Conservation (phyloP, 2,329 filamentous ascomycete species). For the Cylindrodendrum hubeiense region DNA sequence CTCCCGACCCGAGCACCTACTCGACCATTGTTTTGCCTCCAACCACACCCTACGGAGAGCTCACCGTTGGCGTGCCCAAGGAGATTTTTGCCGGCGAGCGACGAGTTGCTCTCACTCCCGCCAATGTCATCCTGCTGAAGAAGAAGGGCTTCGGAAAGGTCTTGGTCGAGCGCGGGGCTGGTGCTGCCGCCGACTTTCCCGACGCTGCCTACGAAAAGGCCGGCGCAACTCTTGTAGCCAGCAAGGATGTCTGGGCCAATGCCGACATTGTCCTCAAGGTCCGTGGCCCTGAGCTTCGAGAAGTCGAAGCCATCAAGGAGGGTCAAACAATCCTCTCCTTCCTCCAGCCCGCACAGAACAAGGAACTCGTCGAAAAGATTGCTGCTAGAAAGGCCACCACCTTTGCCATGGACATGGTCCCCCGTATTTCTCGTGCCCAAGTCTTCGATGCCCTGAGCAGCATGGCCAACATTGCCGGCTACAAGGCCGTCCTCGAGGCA, state of each 20-base stretch:
- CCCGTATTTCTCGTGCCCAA: slow-evolving; percentile 89
- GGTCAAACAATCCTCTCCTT: slow-evolving; percentile 85
- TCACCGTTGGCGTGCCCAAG: slow-evolving; percentile 83
- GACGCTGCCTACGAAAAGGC: slow-evolving; percentile 83
- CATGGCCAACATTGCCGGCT: slow-evolving; percentile 95
- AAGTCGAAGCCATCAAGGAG: slow-evolving; percentile 76
- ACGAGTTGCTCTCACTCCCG: slow-evolving; percentile 86
- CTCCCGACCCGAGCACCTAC: slow-evolving; percentile 47
- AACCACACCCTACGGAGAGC: slow-evolving; percentile 74
- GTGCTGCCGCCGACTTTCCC: slow-evolving; percentile 79
- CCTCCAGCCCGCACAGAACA: slow-evolving; percentile 86
- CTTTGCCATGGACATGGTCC: slow-evolving; percentile 95
- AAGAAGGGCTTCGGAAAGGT: slow-evolving; percentile 88
- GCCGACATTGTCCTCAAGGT: slow-evolving; percentile 89
- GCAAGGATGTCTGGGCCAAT: slow-evolving; percentile 76
- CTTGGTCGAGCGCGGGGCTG: slow-evolving; percentile 85
- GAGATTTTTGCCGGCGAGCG: slow-evolving; percentile 85
- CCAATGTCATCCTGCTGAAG: slow-evolving; percentile 83
- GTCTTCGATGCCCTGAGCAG: slow-evolving; percentile 90
- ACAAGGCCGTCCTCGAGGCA: slow-evolving; percentile 91
- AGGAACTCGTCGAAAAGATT: slow-evolving; percentile 78
- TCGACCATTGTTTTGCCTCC: slow-evolving; percentile 56
- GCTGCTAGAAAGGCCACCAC: slow-evolving; percentile 77
- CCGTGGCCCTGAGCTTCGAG: slow-evolving; percentile 77
- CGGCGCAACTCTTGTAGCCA: slow-evolving; percentile 81